A percentile compares a stretch with the other conserved stretches of the same genome.
Evolutionary conservation across 345 rosid species (phyloP).

Genomic region (Salix dunnii): DNA sequence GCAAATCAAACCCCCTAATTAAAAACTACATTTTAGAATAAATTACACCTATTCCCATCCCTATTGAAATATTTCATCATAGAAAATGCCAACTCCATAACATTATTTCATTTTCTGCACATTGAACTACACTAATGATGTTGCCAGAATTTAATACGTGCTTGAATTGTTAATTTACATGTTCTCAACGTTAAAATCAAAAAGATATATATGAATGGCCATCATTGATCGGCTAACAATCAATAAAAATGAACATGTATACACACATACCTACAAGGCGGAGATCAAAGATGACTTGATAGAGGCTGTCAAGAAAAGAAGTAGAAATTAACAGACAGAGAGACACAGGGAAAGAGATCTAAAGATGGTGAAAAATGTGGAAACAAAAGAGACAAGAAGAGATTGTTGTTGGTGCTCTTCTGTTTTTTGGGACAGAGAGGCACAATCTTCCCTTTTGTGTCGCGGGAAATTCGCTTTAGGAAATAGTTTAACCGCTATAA

Average conservation of each 20-base stretch:
- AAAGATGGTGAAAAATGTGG: background rate
- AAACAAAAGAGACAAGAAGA: background rate
- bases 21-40: background rate
- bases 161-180: background rate
- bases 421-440: slow-evolving; percentile 2
- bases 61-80: background rate
- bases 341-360: background rate
- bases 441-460: background rate
- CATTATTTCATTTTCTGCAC: background rate
- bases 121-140: background rate
- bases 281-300: background rate
- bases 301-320: background rate
- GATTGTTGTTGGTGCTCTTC: background rate
- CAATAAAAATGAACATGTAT: background rate
- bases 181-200: background rate
- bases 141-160: background rate
- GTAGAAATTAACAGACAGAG: background rate
- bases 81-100: background rate
- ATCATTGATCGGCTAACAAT: background rate
- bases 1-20: background rate
- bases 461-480: slow-evolving; percentile 19
- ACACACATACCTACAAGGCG: background rate
- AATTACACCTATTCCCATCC: background rate
- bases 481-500: slow-evolving; percentile 8
- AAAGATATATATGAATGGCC: background rate